Evolutionary conservation across 164 flowering plant genomes (phyloP).

Genomic region (Stephania yunnanensis): DNA sequence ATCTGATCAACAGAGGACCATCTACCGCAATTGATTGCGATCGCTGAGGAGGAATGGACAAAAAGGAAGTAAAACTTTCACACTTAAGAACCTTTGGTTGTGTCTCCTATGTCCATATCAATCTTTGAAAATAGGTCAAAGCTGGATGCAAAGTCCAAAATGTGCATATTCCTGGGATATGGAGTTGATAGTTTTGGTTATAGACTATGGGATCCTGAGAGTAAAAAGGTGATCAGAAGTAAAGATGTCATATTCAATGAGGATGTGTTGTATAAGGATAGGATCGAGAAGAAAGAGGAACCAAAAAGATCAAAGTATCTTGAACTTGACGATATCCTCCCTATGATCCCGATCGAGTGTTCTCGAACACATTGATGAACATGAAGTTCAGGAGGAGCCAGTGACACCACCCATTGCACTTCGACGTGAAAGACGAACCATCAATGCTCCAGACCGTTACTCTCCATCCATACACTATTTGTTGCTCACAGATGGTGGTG

Average conservation of each 20-base stretch:
- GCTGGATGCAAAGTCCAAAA: background rate
- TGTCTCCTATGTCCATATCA: too few relatives aligned
- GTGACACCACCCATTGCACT: background rate
- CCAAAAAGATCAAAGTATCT: too few relatives aligned
- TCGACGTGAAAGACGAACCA: background rate
- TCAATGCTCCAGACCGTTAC: background rate
- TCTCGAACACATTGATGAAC: background rate
- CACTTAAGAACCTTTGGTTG: background rate
- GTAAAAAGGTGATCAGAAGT: background rate
- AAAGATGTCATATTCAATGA: constrained; percentile 4
- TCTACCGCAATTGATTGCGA: background rate
- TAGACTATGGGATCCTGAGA: background rate
- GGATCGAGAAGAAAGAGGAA: background rate
- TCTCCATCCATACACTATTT: background rate
- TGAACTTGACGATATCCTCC: background rate
- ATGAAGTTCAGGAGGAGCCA: background rate
- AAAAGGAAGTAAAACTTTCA: background rate
- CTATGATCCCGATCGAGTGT: too few relatives aligned
- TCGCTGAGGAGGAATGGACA: background rate
- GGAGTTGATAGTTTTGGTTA: background rate
- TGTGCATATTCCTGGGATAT: background rate
- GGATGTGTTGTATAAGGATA: background rate
- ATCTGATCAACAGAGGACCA: background rate
- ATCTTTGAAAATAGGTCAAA: too few relatives aligned
- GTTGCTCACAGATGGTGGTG: background rate